Evolutionary conservation across 352 stramenopile genomes (phyloP).

Genomic region (Phytophthora tentaculata): DNA sequence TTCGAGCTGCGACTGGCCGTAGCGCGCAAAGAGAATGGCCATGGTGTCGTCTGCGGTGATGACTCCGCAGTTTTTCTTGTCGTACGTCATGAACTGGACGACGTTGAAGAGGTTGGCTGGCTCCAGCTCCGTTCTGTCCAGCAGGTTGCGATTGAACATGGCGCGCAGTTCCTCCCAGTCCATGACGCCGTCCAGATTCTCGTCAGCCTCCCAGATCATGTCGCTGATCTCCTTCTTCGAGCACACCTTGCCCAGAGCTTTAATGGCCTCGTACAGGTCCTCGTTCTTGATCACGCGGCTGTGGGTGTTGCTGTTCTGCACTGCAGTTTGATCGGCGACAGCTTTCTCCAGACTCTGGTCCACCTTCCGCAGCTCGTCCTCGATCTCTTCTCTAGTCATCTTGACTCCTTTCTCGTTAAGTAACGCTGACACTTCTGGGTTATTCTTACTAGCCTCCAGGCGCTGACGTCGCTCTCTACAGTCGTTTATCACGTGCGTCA

Average conservation of each 20-base stretch:
- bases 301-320: conserved; percentile 55
- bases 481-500: conserved; percentile 44
- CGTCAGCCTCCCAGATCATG: conserved; percentile 99
- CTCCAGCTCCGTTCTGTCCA: conserved; percentile 95
- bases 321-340: conserved; percentile 45
- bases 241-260: conserved; percentile 91
- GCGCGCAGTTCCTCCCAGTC: conserved; percentile 96
- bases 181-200: conserved; percentile 95
- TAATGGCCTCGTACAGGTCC: conserved; percentile 94
- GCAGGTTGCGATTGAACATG: conserved; percentile 97
- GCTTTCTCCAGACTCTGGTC: conserved; percentile 67
- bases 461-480: conserved; percentile 66
- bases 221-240: conserved; percentile 96
- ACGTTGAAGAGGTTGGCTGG: conserved; percentile 96
- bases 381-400: conserved; percentile 82
- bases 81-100: conserved; percentile 98
- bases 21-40: conserved; percentile 96
- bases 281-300: conserved; percentile 88
- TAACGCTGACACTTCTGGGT: conserved; percentile 75
- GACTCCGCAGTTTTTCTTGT: conserved; percentile 93
- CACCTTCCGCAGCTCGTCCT: conserved; percentile 73
- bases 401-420: conserved; percentile 81
- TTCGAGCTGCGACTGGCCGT: conserved; percentile 89
- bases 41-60: conserved; percentile 98
- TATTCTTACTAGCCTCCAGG: conserved; percentile 65